Percentiles rank a stretch among this genome's conserved stretches.
Evolutionary conservation across 805 yeast species (phyloP).

Genomic region (Hanseniaspora thailandica): DNA sequence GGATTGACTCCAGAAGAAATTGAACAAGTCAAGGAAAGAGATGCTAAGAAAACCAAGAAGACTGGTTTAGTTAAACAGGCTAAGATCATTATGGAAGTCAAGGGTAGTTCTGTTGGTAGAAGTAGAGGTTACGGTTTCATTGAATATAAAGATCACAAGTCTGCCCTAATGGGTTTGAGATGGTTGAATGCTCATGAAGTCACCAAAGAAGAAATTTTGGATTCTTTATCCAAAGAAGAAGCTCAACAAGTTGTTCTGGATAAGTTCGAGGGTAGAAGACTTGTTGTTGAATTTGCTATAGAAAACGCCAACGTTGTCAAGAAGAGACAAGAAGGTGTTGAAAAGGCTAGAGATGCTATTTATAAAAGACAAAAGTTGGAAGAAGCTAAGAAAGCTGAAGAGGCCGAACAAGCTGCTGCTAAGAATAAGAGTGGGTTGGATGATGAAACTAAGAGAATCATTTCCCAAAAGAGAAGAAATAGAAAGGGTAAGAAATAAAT

Average conservation of each 20-base stretch:
- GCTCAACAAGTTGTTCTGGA: conserved; percentile 43
- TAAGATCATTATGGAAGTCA: conserved; percentile 83
- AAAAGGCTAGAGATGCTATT: conserved; percentile 23
- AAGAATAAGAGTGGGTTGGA: conserved; percentile 32
- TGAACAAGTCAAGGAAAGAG: conserved; percentile 28
- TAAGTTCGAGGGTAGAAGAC: conserved; percentile 47
- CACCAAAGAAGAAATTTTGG: conserved; percentile 52
- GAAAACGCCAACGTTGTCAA: conserved; percentile 90
- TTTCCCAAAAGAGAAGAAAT: conserved; percentile 58
- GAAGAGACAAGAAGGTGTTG: conserved; percentile 63
- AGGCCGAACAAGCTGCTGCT: conserved; percentile 25
- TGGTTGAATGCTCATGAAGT: conserved; percentile 94
- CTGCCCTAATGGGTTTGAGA: conserved; percentile 90
- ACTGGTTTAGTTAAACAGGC: conserved; percentile 89
- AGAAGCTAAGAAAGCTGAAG: conserved; percentile 20
- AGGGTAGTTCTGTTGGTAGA: conserved; percentile 75
- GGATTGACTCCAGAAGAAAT: conserved; percentile 32
- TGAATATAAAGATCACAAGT: conserved; percentile 81
- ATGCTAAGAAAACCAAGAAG: conserved; percentile 53
- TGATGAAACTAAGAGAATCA: conserved; percentile 49
- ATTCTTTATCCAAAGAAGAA: conserved; percentile 62
- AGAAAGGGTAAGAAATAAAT: conserved; percentile 37
- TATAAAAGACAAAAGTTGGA: conserved; percentile 18
- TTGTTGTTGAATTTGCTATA: conserved; percentile 89
- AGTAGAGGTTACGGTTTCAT: conserved; percentile 95